Percentiles rank a stretch among this genome's conserved stretches.
phyloP scores from a whole-genome alignment of 805 yeast species.

The Maudiozyma barnettii region DNA sequence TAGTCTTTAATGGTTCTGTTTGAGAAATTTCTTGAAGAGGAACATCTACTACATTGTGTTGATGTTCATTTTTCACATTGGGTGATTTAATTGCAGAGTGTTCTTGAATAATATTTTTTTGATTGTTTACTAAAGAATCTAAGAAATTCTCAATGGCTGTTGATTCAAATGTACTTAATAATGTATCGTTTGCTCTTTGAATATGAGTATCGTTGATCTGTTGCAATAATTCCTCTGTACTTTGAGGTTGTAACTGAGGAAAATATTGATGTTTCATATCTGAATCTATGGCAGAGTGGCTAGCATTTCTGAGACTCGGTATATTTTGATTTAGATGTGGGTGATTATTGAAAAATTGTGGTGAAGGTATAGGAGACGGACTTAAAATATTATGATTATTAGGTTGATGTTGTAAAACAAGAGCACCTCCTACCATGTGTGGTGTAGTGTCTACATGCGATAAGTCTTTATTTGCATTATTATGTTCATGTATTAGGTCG shows the following conservation, averaged over 20 bases:
- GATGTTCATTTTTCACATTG: not conserved
- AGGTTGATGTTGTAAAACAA: not conserved
- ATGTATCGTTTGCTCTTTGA: conserved; percentile 3
- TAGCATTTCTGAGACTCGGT: not conserved
- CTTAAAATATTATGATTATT: not conserved
- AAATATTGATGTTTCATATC: not conserved
- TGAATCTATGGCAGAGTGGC: not conserved
- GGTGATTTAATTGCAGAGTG: not conserved
- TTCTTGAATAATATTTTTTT: not conserved
- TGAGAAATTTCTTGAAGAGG: not conserved
- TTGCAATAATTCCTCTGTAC: not conserved
- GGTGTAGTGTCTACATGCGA: not conserved
- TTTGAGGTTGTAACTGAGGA: not conserved
- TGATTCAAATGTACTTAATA: conserved; percentile 27
- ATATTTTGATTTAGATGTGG: not conserved
- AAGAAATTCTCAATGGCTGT: conserved; percentile 27
- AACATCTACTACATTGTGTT: not conserved
- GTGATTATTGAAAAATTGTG: not conserved
- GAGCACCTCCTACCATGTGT: not conserved
- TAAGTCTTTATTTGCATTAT: too few relatives aligned
- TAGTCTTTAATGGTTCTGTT: not conserved
- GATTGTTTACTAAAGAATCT: conserved; percentile 18
- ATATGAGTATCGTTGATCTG: not conserved
- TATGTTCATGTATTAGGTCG: not conserved
- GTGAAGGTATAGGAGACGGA: not conserved